A percentile compares a stretch with the other conserved stretches of the same genome.
These are phyloP conservation scores for Paspalum notatum DNA, from an alignment of 176 grass and related monocot species.

Conservation along the genomic window DNA sequence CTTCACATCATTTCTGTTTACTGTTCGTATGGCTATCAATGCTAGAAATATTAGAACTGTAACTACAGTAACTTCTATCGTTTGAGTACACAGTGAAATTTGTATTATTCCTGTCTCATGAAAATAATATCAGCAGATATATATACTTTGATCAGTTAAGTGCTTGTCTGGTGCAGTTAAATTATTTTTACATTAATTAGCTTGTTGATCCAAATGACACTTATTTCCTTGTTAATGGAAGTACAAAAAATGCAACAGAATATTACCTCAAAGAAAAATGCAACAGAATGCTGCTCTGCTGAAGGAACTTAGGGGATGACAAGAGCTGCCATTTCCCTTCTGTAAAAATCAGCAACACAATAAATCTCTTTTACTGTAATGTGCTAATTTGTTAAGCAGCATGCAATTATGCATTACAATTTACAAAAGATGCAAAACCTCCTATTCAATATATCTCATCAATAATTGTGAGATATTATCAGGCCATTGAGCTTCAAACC, in stretches of 20 bases:
- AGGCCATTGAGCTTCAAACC: neutral
- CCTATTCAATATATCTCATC: neutral
- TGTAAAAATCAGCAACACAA: neutral
- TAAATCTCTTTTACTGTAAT: neutral
- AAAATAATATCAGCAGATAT: slow-evolving; percentile 1
- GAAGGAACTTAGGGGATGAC: neutral
- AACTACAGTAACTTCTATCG: neutral
- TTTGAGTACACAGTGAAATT: neutral
- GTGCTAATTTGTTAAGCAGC: neutral
- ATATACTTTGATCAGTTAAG: neutral
- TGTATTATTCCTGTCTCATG: neutral
- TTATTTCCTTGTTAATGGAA: neutral
- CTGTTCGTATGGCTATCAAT: neutral
- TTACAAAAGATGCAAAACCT: neutral
- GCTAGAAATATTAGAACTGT: neutral
- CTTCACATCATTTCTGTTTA: neutral
- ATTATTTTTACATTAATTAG: neutral
- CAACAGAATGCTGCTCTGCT: neutral
- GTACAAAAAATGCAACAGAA: neutral
- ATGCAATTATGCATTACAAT: neutral
- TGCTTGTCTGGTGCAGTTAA: neutral
- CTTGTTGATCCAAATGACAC: neutral
- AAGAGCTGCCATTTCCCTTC: neutral
- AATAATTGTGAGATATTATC: neutral
- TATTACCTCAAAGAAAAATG: neutral